Evolutionary conservation across 441 rosid species (phyloP), one percentile per base, ranked within the genome.

Genomic region (Gossypium laxum): DNA sequence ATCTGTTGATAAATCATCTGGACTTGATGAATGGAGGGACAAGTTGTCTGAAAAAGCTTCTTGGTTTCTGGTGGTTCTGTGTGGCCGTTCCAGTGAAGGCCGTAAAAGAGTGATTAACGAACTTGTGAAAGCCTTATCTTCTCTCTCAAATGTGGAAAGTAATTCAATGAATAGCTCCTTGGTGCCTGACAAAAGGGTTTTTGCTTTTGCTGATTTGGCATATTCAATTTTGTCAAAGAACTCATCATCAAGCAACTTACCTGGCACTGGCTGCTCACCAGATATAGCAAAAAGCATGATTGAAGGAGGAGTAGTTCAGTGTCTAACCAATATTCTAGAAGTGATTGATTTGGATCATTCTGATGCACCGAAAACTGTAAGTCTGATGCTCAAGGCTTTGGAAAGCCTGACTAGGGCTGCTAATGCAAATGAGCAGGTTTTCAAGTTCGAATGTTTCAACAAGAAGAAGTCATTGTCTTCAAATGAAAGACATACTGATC

Each of bases 221-320:
- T 82, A 83, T 83, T 88, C 96, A 52, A 84, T 92, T 75, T 85
- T 95, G 85, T 91, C 97, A 14, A 95, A 92, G 82, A 92, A 88
- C 82, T 85, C 93, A 52, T 88, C 91, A 61, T 86, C 96, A 15
- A 82, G 86, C 84, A 89, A 87, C 78, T 85, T 89, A 74, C 96
- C 94, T 48, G 91, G 89, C 72, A 84, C 94, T 72, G 96, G 96
- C 64, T 92, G 91, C 77, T 90, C 97, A 7, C 92, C 97, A 11
- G 99, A 94, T 71, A 89, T 94, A 71, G 98, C 99, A 62, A 94
- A 88, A 84, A 85, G 91, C 84, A 92, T 94, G 99, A 92, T 94
- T 69, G 98, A 92, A 76, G 96, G 96, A 56, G 92, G 98, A 70
- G 86, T 90, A 85, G 92, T 90, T 58, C 89, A 79, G 75, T 89